phyloP scores from a whole-genome alignment of 805 yeast species.

The Ogataea pignaliae region DNA sequence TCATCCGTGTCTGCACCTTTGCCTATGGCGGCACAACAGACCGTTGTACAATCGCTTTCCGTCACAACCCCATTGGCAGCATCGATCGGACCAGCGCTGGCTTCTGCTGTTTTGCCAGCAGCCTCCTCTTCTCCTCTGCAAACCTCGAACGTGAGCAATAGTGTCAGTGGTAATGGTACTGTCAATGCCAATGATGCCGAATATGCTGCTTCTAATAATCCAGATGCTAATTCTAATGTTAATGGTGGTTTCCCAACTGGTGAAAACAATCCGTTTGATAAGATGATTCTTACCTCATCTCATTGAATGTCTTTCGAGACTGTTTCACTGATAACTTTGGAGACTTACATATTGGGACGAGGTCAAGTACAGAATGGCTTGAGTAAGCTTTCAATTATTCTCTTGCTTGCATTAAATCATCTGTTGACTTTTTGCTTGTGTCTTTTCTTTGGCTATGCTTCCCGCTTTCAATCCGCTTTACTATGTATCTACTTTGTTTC shows the following conservation, averaged over 20 bases:
- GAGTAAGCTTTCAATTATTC: too few relatives aligned
- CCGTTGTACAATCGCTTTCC: constrained; percentile 13
- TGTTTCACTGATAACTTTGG: too few relatives aligned
- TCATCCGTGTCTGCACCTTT: too few relatives aligned
- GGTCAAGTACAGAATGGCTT: too few relatives aligned
- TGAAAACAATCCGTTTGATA: constrained; percentile 24
- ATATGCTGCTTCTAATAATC: background rate
- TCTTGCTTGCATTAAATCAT: too few relatives aligned
- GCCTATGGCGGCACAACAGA: background rate
- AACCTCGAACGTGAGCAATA: background rate
- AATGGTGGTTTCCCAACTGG: background rate
- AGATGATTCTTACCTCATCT: constrained; percentile 8
- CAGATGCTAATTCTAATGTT: background rate
- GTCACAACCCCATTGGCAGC: constrained; percentile 34
- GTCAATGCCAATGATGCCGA: background rate
- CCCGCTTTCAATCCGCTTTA: too few relatives aligned
- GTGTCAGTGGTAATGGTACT: constrained; percentile 2
- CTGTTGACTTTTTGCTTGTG: too few relatives aligned
- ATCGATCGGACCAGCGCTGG: constrained; percentile 32
- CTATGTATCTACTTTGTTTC: too few relatives aligned
- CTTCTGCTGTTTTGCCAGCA: constrained; percentile 30
- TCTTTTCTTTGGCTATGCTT: too few relatives aligned
- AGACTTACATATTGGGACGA: too few relatives aligned
- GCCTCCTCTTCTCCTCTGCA: constrained; percentile 18
- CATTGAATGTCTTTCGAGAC: background rate